Conservation (phyloP, 1,284 basidiomycete species). For the Ustilago loliicola region DNA sequence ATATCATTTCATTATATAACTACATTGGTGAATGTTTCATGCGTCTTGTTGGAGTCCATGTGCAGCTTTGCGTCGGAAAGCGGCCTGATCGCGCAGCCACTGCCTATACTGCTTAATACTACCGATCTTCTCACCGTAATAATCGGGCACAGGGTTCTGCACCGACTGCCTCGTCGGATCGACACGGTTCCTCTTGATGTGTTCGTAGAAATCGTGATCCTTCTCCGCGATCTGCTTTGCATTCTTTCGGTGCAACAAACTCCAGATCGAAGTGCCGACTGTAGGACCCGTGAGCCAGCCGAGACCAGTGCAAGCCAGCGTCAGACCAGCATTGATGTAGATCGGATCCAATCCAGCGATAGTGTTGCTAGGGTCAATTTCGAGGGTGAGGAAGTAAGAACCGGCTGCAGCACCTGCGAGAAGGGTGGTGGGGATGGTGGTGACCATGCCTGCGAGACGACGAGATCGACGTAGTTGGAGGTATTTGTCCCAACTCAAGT, state of each 20-base stretch:
- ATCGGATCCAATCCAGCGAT: conserved; percentile 65
- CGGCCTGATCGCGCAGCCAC: conserved; percentile 65
- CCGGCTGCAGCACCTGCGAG: conserved; percentile 58
- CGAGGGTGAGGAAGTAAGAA: conserved; percentile 62
- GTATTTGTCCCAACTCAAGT: conserved; percentile 54
- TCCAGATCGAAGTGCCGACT: conserved; percentile 60
- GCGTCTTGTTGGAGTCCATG: conserved; percentile 62
- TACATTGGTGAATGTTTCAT: conserved; percentile 10
- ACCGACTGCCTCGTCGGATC: conserved; percentile 64
- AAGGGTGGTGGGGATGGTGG: conserved; percentile 64
- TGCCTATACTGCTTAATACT: conserved; percentile 65
- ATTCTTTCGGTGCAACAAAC: conserved; percentile 55
- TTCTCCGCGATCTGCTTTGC: conserved; percentile 58
- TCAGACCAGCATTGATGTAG: conserved; percentile 62
- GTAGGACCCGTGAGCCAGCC: conserved; percentile 67
- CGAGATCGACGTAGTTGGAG: conserved; percentile 61
- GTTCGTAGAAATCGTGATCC: conserved; percentile 65
- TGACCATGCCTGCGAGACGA: conserved; percentile 60
- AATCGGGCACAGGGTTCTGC: conserved; percentile 68
- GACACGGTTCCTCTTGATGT: conserved; percentile 61
- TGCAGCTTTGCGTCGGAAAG: conserved; percentile 63
- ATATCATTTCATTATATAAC: background rate
- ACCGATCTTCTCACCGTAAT: conserved; percentile 68
- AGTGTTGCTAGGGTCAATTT: conserved; percentile 61
- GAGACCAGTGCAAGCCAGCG: conserved; percentile 60